Evolutionary conservation across 2,329 filamentous ascomycete genomes (phyloP).

Genomic region (Sodiomyces alkalinus): DNA sequence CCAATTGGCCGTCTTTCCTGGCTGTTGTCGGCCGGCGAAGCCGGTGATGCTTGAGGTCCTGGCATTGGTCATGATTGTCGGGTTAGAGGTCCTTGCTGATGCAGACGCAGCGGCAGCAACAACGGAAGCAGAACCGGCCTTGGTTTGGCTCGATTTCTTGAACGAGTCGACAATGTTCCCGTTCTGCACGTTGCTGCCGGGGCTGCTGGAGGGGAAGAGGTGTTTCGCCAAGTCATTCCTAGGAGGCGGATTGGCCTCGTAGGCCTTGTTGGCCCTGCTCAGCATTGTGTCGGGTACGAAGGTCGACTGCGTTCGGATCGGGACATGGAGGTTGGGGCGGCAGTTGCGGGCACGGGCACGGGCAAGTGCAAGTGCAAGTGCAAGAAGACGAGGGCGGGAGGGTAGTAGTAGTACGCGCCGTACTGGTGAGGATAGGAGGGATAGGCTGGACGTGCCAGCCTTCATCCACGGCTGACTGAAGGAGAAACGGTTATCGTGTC

Average conservation of each 20-base stretch:
- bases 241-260: slow-evolving; percentile 20
- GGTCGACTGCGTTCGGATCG: neutral
- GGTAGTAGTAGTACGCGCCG: neutral
- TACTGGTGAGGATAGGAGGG: neutral
- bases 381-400: neutral
- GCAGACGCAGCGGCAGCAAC: slow-evolving; percentile 19
- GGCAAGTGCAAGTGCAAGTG: slow-evolving; percentile 2
- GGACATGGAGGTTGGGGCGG: too few relatives aligned
- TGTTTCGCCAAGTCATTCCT: slow-evolving; percentile 29
- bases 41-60: too few relatives aligned
- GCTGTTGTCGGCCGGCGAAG: slow-evolving; percentile 6
- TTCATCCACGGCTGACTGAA: slow-evolving; percentile 1
- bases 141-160: slow-evolving; percentile 21
- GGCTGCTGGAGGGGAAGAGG: slow-evolving; percentile 42
- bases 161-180: slow-evolving; percentile 35
- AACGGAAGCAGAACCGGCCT: too few relatives aligned
- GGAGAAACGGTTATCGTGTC: too few relatives aligned
- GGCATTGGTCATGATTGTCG: too few relatives aligned
- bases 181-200: slow-evolving; percentile 34
- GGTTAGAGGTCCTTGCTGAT: too few relatives aligned
- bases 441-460: slow-evolving; percentile 1
- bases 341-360: neutral
- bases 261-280: slow-evolving; percentile 19
- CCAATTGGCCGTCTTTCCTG: slow-evolving; percentile 1
- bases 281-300: slow-evolving; percentile 17